These are phyloP conservation scores for Fraxinus latifolia DNA, from an alignment of 305 asterid genomes.

Conservation along the genomic window DNA sequence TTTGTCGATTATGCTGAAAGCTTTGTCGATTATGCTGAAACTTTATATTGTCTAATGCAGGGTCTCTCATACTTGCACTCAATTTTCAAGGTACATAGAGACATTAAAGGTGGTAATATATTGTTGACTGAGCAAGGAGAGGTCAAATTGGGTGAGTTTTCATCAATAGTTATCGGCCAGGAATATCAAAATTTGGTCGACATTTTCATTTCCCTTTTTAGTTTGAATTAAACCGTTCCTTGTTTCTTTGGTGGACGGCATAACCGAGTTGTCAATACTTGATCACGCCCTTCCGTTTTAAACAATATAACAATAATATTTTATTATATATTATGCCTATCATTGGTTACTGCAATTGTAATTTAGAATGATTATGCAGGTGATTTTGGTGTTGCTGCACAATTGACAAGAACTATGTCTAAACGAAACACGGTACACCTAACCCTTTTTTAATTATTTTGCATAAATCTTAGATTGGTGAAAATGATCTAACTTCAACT, in stretches of 20 bases:
- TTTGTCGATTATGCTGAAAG: slow-evolving; percentile 2
- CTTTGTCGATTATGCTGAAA: slow-evolving; percentile 4
- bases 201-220: slow-evolving; percentile 12
- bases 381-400: slow-evolving; percentile 99
- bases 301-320: neutral
- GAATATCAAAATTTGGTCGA: neutral
- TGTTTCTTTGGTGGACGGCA: slow-evolving; percentile 13
- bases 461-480: slow-evolving; percentile 8
- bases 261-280: neutral
- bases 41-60: slow-evolving; percentile 42
- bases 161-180: neutral
- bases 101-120: slow-evolving; percentile 97
- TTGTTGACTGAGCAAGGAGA: slow-evolving; percentile 97
- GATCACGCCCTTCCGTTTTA: slow-evolving; percentile 17
- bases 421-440: slow-evolving; percentile 86
- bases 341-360: slow-evolving; percentile 12
- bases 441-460: slow-evolving; percentile 13
- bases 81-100: slow-evolving; percentile 98
- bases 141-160: slow-evolving; percentile 85
- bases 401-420: slow-evolving; percentile 97
- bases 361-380: slow-evolving; percentile 47
- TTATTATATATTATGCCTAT: slow-evolving; percentile 12
- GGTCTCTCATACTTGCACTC: slow-evolving; percentile 95
- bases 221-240: slow-evolving; percentile 4
- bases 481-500: slow-evolving; percentile 3